Evolutionary conservation across 2,329 filamentous ascomycete species (phyloP), one percentile per base, ranked within the genome.

Genomic region (Escovopsis sp.): DNA sequence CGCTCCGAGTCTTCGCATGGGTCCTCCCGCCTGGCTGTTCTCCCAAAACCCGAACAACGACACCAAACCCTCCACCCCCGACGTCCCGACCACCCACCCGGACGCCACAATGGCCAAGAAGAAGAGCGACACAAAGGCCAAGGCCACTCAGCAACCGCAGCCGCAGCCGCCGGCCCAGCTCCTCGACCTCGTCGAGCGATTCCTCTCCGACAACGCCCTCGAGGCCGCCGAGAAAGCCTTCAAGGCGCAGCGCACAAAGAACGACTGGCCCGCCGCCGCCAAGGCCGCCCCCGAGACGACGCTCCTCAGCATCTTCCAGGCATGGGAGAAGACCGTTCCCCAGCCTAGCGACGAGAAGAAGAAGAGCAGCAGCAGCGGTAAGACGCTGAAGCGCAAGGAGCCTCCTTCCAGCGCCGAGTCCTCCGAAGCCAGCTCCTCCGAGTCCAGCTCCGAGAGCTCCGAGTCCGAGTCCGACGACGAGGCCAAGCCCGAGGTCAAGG

Each of bases 201-300:
- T 86, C 58, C 67, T 87, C 39, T 68, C 70, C 35, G 70, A 79
- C 37, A 70, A 81, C 57, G 72, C 75, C n/a, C 81, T 84, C 52
- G 59, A 67, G 38, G 66, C 68, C 44, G 74, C 81, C 37, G 72
- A 72, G 53, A 64, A 68, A 45, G 71, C 74, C 5, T 80, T 86
- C 53, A 66, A 68, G 51, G 74, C 78, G 55, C 76, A 85, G 54
- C 66, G 73, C 41, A 70, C 62, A 55, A 67, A 64, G 59, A 70
- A 70, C 48, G 68, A 66, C 39, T 71, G 66, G 66, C 56, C 63
- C 36, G 52, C 54, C 15, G 48, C 60, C 15, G 48, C 46, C 37
- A 35, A 51, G 46, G 39, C 40, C 31, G n/a, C 40, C 7, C 20
- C 42, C 1, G 25, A 43, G 41, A 55, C 61, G 31, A 53, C 68